A percentile compares a stretch with the other conserved stretches of the same genome.
Conservation (phyloP, 108 stramenopile genomes). For the Nitzschia sp. region DNA sequence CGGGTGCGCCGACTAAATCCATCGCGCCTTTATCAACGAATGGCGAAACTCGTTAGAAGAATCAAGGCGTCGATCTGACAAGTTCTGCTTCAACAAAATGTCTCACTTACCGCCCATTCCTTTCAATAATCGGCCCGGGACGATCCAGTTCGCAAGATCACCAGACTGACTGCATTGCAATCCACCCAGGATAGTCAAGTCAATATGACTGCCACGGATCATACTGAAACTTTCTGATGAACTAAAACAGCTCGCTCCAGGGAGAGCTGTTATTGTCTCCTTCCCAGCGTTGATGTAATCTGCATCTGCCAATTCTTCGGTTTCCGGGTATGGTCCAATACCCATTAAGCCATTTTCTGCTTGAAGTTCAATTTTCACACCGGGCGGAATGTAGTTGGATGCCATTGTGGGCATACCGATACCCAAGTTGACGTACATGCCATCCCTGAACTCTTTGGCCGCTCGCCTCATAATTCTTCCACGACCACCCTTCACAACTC, state of each 20-base stretch:
- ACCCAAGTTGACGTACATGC: constrained; percentile 96
- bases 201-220: constrained; percentile 92
- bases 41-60: too few species aligned
- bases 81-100: too few species aligned
- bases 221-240: constrained; percentile 87
- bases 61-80: too few species aligned
- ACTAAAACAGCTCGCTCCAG: constrained; percentile 77
- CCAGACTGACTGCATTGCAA: constrained; percentile 85
- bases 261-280: constrained; percentile 84
- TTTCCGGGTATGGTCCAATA: constrained; percentile 82
- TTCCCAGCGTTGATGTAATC: constrained; percentile 95
- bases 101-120: constrained; percentile 85
- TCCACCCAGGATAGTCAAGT: constrained; percentile 93
- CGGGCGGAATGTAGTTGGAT: constrained; percentile 82
- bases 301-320: constrained; percentile 65
- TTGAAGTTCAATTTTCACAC: constrained; percentile 89
- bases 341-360: constrained; percentile 93
- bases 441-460: constrained; percentile 88
- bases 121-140: constrained; percentile 92
- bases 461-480: constrained; percentile 86
- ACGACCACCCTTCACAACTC: constrained; percentile 59
- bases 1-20: constrained; percentile 86
- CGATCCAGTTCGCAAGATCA: constrained; percentile 93
- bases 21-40: constrained; percentile 73
- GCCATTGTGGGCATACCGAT: constrained; percentile 91